Evolutionary conservation across 2,329 filamentous ascomycete species (phyloP).

Genomic region (Sclerotinia nivalis): DNA sequence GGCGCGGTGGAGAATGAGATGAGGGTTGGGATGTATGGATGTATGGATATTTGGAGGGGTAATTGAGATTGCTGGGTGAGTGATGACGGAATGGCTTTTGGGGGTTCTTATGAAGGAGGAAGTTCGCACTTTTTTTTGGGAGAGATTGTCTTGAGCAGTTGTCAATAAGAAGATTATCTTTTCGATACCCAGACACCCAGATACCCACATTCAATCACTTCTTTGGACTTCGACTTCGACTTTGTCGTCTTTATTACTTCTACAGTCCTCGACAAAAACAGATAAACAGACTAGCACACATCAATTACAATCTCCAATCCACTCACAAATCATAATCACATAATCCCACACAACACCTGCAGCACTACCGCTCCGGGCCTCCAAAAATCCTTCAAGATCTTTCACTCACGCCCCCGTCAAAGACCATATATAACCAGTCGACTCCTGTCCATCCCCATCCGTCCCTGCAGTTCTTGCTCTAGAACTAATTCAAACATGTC

Average conservation of each 20-base stretch:
- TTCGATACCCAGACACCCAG: slow-evolving; percentile 17
- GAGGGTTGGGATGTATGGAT: slow-evolving; percentile 12
- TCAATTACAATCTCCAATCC: not conserved
- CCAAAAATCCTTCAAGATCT: slow-evolving; percentile 12
- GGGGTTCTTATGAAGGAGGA: slow-evolving; percentile 18
- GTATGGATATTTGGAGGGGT: too few species aligned
- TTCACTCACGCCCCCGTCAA: slow-evolving; percentile 22
- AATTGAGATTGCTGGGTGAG: not conserved
- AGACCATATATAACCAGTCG: slow-evolving; percentile 15
- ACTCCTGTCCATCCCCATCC: slow-evolving; percentile 5
- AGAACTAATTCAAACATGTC: slow-evolving; percentile 19
- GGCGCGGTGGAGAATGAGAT: slow-evolving; percentile 9
- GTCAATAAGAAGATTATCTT: slow-evolving; percentile 3
- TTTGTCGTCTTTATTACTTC: not conserved
- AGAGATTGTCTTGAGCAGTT: slow-evolving; percentile 7
- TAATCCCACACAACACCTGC: slow-evolving; percentile 6
- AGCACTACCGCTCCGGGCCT: not conserved
- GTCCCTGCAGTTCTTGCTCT: not conserved
- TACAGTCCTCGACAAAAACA: not conserved
- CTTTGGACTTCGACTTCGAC: not conserved
- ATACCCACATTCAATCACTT: slow-evolving; percentile 10
- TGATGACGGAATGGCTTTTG: slow-evolving; percentile 16
- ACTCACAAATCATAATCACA: slow-evolving; percentile 15
- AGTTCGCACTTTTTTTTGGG: slow-evolving; percentile 19
- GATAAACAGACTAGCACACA: not conserved